These are phyloP conservation scores for Citrus glauca DNA, from an alignment of 345 rosid genomes.

Conservation along the genomic window DNA sequence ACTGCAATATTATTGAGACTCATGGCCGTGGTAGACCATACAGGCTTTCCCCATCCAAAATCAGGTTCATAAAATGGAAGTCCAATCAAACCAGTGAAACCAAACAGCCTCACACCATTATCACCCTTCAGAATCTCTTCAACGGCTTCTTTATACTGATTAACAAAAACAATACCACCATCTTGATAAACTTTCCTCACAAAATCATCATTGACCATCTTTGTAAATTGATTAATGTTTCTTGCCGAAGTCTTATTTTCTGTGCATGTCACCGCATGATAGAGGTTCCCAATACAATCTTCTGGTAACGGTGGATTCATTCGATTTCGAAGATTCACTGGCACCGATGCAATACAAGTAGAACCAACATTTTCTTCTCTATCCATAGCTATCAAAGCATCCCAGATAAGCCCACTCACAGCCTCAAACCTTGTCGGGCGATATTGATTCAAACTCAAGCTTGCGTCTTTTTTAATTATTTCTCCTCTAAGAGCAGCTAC, in stretches of 20 bases:
- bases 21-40: constrained; percentile 8
- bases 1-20: constrained; percentile 1
- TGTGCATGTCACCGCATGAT: background rate
- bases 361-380: background rate
- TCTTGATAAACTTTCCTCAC: background rate
- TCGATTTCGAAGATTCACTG: background rate
- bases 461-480: background rate
- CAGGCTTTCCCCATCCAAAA: constrained; percentile 17
- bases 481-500: background rate
- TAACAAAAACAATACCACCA: background rate
- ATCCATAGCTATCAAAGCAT: background rate
- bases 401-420: background rate
- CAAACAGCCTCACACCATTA: background rate
- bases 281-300: background rate
- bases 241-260: background rate
- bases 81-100: constrained; percentile 17
- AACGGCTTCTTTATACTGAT: background rate
- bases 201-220: background rate
- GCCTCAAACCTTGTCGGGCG: background rate
- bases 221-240: background rate
- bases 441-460: background rate
- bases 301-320: background rate
- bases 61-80: constrained; percentile 25
- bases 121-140: background rate
- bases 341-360: background rate